Evolutionary conservation across 148 eudicot species (phyloP), one percentile per base, ranked within the genome.

Genomic region (Nepenthes mirabilis): DNA sequence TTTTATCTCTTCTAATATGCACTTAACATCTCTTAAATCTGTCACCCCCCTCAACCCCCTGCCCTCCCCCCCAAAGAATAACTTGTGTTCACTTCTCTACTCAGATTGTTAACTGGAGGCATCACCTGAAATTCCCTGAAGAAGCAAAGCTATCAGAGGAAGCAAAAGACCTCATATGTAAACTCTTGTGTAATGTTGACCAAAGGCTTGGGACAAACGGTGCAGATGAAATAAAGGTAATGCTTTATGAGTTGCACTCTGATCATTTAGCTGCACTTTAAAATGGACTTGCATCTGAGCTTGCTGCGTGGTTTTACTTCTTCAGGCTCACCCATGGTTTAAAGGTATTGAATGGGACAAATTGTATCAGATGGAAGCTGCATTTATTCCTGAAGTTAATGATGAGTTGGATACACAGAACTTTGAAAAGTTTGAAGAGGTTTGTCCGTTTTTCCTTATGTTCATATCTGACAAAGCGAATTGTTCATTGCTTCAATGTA

Each of bases 71-170:
- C 45, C 14, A 68, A 33, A 11, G 55, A 33, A 56, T 40, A 45
- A 2, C 43, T 58, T 65, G 61, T 55, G 49, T 43, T 33, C 32
- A 32, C 52, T 11, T 64, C 70, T 66, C 9, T 49, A 4, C 57
- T 63, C 81, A 91, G 97, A 93, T 93, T 70, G 98, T 93, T 58
- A 93, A 88, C 67, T 93, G 98, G 98, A 83, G 96, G 72, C 93
- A 87, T 69, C 88, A 93, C 72, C 72, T 93, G 33, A 93, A 88
- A 79, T 93, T 93, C 69, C 98, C 98, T 1, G 96, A 93, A 66
- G 98, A 93, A 74, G 98, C 96, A 62, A 93, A 88, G 71, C 68
- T 93, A 32, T 93, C 98, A 37, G 79, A 78, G n/a, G 98, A 93
- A 78, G 98, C 98, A 65, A 88, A 88, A 70, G 98, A 88, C 75